A percentile compares a stretch with the other conserved stretches of the same genome.
Evolutionary conservation across 768 basidiomycete species (phyloP).

Genomic region (Termitomyces sp.): DNA sequence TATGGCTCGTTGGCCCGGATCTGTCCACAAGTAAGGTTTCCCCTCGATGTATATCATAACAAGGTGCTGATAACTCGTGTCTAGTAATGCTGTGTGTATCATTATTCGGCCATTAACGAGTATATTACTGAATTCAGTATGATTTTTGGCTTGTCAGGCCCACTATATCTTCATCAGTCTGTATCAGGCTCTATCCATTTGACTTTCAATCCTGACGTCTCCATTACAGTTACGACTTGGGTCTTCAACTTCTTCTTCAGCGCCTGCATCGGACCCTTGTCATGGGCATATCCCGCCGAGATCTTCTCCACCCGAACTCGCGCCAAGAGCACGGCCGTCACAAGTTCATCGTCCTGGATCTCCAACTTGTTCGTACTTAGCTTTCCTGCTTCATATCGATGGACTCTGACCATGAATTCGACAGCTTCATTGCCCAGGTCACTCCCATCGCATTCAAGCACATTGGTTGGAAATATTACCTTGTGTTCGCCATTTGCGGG

Average conservation of each 20-base stretch:
- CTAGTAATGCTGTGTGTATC: slow-evolving; percentile 35
- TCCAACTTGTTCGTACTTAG: slow-evolving; percentile 36
- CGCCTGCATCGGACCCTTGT: slow-evolving; percentile 43
- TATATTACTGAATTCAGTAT: not conserved
- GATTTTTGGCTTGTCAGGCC: slow-evolving; percentile 23
- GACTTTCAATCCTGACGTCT: slow-evolving; percentile 19
- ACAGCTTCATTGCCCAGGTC: slow-evolving; percentile 41
- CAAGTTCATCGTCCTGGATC: slow-evolving; percentile 43
- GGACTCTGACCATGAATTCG: not conserved
- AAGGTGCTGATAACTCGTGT: not conserved
- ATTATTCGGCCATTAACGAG: not conserved
- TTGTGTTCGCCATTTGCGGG: slow-evolving; percentile 45
- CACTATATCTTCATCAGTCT: slow-evolving; percentile 45
- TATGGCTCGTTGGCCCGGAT: slow-evolving; percentile 43
- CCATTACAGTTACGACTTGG: slow-evolving; percentile 34
- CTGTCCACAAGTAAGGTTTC: slow-evolving; percentile 37
- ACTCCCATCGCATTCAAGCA: slow-evolving; percentile 38
- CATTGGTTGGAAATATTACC: slow-evolving; percentile 43
- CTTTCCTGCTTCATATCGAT: not conserved
- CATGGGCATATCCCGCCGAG: slow-evolving; percentile 46
- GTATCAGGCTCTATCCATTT: slow-evolving; percentile 29
- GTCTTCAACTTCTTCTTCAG: slow-evolving; percentile 49
- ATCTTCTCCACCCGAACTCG: slow-evolving; percentile 44
- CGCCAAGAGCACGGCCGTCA: slow-evolving; percentile 44
- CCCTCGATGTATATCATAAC: not conserved